Evolutionary conservation across 768 basidiomycete species (phyloP).

Genomic region (Rubroboletus pulcherrimus): DNA sequence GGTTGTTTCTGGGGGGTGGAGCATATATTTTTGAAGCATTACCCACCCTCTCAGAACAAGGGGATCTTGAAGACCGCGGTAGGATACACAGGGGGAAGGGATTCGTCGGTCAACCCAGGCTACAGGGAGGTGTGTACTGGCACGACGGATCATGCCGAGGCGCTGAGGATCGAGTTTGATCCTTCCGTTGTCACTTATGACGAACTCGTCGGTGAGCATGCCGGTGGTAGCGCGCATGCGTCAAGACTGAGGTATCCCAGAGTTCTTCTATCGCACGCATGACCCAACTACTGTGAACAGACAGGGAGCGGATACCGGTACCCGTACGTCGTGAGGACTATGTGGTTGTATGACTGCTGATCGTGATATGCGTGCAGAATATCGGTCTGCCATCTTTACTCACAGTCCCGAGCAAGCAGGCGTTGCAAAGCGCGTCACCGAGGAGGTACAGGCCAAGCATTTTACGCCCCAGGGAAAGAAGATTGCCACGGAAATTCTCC

Average conservation of each 20-base stretch:
- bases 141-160: conserved; percentile 84
- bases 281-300: conserved; percentile 82
- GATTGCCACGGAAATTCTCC: conserved; percentile 75
- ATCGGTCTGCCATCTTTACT: conserved; percentile 90
- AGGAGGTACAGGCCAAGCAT: conserved; percentile 80
- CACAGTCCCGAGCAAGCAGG: conserved; percentile 66
- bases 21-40: conserved; percentile 80
- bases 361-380: conserved; percentile 48
- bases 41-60: conserved; percentile 64
- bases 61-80: conserved; percentile 73
- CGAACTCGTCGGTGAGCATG: conserved; percentile 75
- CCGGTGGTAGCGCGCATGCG: background rate
- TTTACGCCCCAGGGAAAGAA: conserved; percentile 67
- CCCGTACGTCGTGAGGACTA: conserved; percentile 49
- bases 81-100: conserved; percentile 75
- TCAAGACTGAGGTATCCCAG: conserved; percentile 32
- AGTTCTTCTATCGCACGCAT: conserved; percentile 94
- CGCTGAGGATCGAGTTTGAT: conserved; percentile 83
- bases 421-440: conserved; percentile 73
- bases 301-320: conserved; percentile 75
- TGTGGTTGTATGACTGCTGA: background rate
- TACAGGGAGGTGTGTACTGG: conserved; percentile 81
- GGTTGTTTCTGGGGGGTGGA: conserved; percentile 89
- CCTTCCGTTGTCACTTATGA: conserved; percentile 72
- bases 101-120: conserved; percentile 49